phyloP scores from a whole-genome alignment of 805 yeast genomes.

The Pichia paraexigua region DNA sequence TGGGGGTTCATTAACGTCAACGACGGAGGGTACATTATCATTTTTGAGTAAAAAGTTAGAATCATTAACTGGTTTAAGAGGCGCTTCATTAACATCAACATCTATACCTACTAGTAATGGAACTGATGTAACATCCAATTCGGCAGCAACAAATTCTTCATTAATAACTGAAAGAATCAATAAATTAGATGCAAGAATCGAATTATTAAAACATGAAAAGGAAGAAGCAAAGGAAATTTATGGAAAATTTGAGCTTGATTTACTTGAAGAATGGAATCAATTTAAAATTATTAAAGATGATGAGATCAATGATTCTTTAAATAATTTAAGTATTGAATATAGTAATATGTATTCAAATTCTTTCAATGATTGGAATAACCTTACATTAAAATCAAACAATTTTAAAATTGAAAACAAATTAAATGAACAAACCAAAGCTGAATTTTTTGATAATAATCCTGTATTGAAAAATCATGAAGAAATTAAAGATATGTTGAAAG shows the following conservation, averaged over 20 bases:
- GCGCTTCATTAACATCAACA: constrained; percentile 14
- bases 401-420: constrained; percentile 14
- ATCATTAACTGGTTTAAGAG: constrained; percentile 35
- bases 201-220: constrained; percentile 39
- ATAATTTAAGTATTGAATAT: constrained; percentile 68
- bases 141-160: constrained; percentile 27
- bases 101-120: constrained; percentile 35
- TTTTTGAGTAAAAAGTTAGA: constrained; percentile 40
- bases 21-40: constrained; percentile 30
- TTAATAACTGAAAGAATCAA: constrained; percentile 37
- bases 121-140: constrained; percentile 33
- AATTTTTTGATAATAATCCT: constrained; percentile 20
- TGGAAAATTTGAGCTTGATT: constrained; percentile 37
- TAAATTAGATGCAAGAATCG: constrained; percentile 33
- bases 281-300: constrained; percentile 76
- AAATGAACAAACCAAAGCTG: constrained; percentile 16
- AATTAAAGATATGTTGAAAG: constrained; percentile 13
- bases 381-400: constrained; percentile 11
- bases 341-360: constrained; percentile 63
- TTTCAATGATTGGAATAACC: constrained; percentile 59
- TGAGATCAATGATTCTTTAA: constrained; percentile 67
- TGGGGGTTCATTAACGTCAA: constrained; percentile 30
- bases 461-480: constrained; percentile 23
- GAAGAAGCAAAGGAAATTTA: constrained; percentile 36
- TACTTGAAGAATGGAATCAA: constrained; percentile 45